Conservation (phyloP, 1,284 basidiomycete genomes). For the Ceratobasidium sp. region DNA sequence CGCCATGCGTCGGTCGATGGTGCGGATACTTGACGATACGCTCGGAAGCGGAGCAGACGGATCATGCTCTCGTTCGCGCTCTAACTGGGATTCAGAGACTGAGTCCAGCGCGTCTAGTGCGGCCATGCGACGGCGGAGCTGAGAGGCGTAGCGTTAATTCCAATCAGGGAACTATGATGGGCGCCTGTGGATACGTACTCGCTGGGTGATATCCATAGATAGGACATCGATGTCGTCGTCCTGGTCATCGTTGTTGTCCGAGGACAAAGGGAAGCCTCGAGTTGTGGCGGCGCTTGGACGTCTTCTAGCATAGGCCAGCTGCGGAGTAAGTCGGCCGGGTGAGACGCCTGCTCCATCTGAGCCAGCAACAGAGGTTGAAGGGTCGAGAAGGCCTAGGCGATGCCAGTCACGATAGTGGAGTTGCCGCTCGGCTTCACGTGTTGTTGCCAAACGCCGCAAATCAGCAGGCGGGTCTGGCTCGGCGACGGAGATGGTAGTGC, state of each 20-base stretch:
- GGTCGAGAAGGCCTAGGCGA: slow-evolving; percentile 30
- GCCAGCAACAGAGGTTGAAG: slow-evolving; percentile 11
- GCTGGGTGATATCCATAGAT: slow-evolving; percentile 10
- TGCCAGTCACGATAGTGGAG: slow-evolving; percentile 38
- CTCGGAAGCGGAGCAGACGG: slow-evolving; percentile 6
- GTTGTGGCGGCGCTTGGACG: slow-evolving; percentile 25
- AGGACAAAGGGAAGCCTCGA: not conserved
- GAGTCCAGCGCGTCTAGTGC: slow-evolving; percentile 3
- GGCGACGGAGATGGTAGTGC: slow-evolving; percentile 26
- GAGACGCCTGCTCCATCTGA: slow-evolving; percentile 14
- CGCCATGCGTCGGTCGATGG: slow-evolving; percentile 22
- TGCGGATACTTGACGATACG: not conserved
- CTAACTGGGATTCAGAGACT: slow-evolving; percentile 12
- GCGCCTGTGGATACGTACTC: slow-evolving; percentile 34
- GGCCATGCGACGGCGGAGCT: slow-evolving; percentile 37
- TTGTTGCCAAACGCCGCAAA: slow-evolving; percentile 31
- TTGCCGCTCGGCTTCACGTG: slow-evolving; percentile 39
- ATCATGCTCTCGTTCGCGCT: slow-evolving; percentile 27
- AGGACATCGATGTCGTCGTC: slow-evolving; percentile 26
- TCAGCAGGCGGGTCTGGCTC: slow-evolving; percentile 37
- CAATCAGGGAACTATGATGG: not conserved
- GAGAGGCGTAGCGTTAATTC: not conserved
- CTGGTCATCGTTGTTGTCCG: slow-evolving; percentile 23
- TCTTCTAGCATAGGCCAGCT: slow-evolving; percentile 22
- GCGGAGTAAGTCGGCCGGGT: slow-evolving; percentile 20